Evolutionary conservation across 768 basidiomycete genomes (phyloP).

Genomic region (Tylopilus subfusipes): DNA sequence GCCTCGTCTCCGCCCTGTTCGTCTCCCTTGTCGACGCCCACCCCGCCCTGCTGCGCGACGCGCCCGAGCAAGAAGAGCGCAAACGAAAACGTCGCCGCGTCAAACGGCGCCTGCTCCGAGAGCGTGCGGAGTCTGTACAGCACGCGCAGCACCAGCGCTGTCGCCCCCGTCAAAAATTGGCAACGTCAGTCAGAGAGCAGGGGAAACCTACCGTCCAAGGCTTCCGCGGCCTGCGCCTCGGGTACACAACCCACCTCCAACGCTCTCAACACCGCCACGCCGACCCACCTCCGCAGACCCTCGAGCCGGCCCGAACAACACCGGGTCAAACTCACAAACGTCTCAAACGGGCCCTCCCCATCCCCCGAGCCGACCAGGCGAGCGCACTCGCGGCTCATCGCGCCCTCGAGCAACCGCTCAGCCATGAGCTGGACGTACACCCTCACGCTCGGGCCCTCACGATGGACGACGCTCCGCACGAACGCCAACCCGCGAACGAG

Average conservation of each 20-base stretch:
- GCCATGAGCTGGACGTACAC: conserved; percentile 56
- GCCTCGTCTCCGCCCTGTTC: conserved; percentile 49
- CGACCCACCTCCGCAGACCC: conserved; percentile 65
- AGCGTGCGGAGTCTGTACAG: conserved; percentile 79
- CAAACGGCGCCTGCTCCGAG: conserved; percentile 78
- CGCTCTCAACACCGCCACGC: conserved; percentile 79
- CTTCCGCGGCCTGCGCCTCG: conserved; percentile 69
- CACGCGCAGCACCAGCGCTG: conserved; percentile 79
- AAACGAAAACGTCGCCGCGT: conserved; percentile 83
- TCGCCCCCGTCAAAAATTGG: neutral
- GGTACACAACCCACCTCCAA: conserved; percentile 65
- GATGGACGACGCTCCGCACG: conserved; percentile 55
- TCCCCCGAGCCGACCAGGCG: conserved; percentile 52
- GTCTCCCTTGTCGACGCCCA: conserved; percentile 36
- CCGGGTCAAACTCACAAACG: conserved; percentile 67
- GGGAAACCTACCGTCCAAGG: conserved; percentile 39
- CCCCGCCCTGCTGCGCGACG: conserved; percentile 67
- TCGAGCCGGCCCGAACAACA: conserved; percentile 76
- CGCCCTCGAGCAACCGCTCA: conserved; percentile 60
- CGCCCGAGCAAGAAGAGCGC: conserved; percentile 69
- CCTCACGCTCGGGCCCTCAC: conserved; percentile 45
- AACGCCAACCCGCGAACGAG: conserved; percentile 68
- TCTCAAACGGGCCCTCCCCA: conserved; percentile 47
- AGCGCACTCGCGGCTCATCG: conserved; percentile 50
- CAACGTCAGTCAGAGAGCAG: neutral